Conservation (phyloP, 2,329 filamentous ascomycete genomes). For the Colletotrichum lini region DNA sequence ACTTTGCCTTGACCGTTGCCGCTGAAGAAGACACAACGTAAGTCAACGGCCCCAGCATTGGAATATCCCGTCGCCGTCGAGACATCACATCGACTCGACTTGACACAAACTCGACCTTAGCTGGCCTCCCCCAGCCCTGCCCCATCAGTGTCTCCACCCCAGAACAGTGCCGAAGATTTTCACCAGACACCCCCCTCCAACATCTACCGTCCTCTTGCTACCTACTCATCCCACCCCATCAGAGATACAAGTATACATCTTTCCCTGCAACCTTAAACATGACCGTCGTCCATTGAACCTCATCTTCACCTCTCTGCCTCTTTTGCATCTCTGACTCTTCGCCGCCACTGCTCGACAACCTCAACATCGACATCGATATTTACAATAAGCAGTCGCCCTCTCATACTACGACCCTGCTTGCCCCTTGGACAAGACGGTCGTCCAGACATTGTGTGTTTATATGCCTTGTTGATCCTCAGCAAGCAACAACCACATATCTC, state of each 20-base stretch:
- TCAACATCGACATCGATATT: background rate
- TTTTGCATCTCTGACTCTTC: slow-evolving; percentile 37
- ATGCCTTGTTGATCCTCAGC: slow-evolving; percentile 35
- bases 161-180: slow-evolving; percentile 65
- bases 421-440: slow-evolving; percentile 12
- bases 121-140: slow-evolving; percentile 49
- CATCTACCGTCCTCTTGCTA: slow-evolving; percentile 57
- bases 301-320: slow-evolving; percentile 45
- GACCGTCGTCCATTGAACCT: slow-evolving; percentile 48
- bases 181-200: slow-evolving; percentile 64
- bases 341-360: slow-evolving; percentile 26
- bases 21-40: slow-evolving; percentile 49
- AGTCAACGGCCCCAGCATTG: slow-evolving; percentile 50
- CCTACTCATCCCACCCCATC: slow-evolving; percentile 52
- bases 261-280: slow-evolving; percentile 57
- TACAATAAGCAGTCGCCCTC: slow-evolving; percentile 8
- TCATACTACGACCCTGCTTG: background rate
- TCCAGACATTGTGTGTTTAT: background rate
- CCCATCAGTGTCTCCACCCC: slow-evolving; percentile 57
- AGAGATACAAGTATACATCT: slow-evolving; percentile 63
- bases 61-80: slow-evolving; percentile 21
- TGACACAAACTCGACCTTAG: slow-evolving; percentile 45
- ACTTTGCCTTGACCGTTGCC: slow-evolving; percentile 44
- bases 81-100: slow-evolving; percentile 33
- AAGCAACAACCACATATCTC: slow-evolving; percentile 27